A percentile compares a stretch with the other conserved stretches of the same genome.
These are phyloP conservation scores for Elsinoe fawcettii DNA, from an alignment of 2,329 filamentous ascomycete species.

Conservation along the genomic window DNA sequence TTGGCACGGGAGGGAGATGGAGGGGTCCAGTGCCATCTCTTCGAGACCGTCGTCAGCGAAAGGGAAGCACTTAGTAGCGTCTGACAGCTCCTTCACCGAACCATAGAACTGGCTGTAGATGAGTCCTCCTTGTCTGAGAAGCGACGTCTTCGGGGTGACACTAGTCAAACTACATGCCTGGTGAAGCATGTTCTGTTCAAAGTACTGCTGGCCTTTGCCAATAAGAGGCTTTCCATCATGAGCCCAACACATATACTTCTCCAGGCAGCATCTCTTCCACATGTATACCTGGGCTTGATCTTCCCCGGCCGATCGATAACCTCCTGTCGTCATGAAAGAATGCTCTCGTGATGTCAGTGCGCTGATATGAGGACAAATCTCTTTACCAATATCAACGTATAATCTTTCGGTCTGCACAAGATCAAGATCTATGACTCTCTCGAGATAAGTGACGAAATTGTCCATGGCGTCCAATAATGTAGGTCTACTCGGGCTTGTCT, in stretches of 20 bases:
- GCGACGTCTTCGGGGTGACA: not conserved
- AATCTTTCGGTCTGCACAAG: not conserved
- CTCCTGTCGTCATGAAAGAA: not conserved
- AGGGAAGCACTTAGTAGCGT: conserved; percentile 5
- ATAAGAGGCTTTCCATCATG: not conserved
- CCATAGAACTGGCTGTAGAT: conserved; percentile 1
- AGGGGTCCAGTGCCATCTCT: not conserved
- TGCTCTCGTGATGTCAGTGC: not conserved
- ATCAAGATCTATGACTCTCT: not conserved
- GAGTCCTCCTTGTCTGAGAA: not conserved
- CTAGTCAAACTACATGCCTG: not conserved
- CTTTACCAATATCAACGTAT: conserved; percentile 5
- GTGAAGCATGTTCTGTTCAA: conserved; percentile 3
- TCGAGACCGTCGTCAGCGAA: conserved; percentile 6
- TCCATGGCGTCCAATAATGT: not conserved
- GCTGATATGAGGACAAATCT: conserved; percentile 1
- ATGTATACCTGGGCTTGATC: conserved; percentile 3
- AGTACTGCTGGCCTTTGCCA: conserved; percentile 4
- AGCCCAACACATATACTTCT: not conserved
- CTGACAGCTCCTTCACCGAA: conserved; percentile 3
- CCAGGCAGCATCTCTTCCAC: conserved; percentile 8
- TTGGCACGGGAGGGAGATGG: too few relatives aligned
- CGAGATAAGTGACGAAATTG: not conserved
- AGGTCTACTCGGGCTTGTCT: not conserved
- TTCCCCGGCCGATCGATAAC: not conserved